Evolutionary conservation across 306 rosid genomes (phyloP), one percentile per base, ranked within the genome.

Genomic region (Crotalaria pallida): DNA sequence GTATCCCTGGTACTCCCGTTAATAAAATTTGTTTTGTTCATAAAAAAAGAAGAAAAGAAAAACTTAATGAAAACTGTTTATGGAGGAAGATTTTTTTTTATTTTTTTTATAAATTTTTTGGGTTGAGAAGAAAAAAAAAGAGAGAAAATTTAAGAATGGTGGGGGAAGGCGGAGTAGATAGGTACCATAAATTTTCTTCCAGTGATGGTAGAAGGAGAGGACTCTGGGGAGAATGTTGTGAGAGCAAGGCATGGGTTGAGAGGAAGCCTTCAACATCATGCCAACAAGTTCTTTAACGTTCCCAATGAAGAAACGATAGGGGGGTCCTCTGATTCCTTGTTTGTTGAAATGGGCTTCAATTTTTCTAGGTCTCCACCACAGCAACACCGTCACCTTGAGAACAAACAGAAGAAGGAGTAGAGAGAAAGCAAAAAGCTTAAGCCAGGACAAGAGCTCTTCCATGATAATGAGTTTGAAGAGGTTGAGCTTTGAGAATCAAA

Each of bases 171-270:
- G 21, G 16, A 29, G 8, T 2, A 1, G 0, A 3, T 0, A 3
- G 0, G 41, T 75, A 90, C 99, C 99, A 22, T 95, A 95, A 41
- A 89, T 85, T 78, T 95, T 95, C 69, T 86, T 91, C 99, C 99
- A 95, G 78, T 95, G 97, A 72, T 95, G 99, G 79, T 89, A 95
- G 74, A 95, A 95, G 62, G 99, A 82, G 23, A 95, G 96, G 49
- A 95, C 99, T 60, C 99, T 76, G 15, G 99, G 99, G 10, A 95
- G 96, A 63, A 95, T 95, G 79, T 95, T 88, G 85, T 95, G 99
- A 36, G 97, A 89, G 84, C 71, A 69, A 62, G 97, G 96, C 89
- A 95, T 87, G 57, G 97, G 90, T 29, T 86, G 91, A 58, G 99
- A 91, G 8, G 99, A 91, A 61, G 99, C 99, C 36, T 83, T 81